Evolutionary conservation across 768 basidiomycete genomes (phyloP).

Genomic region (Phylloporus sp.): DNA sequence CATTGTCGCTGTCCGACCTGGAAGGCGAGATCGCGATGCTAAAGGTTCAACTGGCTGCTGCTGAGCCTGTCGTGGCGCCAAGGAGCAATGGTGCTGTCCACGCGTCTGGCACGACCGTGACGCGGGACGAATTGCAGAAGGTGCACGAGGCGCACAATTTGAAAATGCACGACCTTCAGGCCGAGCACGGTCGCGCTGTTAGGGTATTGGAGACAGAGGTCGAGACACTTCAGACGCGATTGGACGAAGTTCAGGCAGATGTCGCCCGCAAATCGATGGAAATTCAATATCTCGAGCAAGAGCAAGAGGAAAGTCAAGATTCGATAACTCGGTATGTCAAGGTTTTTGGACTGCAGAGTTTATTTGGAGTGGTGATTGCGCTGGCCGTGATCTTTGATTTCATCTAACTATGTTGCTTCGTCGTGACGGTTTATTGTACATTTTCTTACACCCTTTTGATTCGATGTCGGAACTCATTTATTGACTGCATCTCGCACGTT

Average conservation of each 20-base stretch:
- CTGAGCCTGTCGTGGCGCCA: conserved; percentile 43
- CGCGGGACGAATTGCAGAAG: conserved; percentile 71
- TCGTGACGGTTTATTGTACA: conserved; percentile 16
- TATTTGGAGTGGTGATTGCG: conserved; percentile 46
- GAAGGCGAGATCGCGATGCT: conserved; percentile 71
- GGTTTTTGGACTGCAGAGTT: conserved; percentile 55
- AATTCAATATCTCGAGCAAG: conserved; percentile 72
- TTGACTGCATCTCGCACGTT: conserved; percentile 30
- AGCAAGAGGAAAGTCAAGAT: conserved; percentile 72
- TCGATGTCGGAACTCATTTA: conserved; percentile 32
- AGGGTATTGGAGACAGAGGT: conserved; percentile 53
- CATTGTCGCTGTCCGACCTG: conserved; percentile 62
- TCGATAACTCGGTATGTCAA: conserved; percentile 74
- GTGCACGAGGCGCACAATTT: conserved; percentile 82
- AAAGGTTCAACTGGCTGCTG: conserved; percentile 48
- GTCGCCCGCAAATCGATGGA: conserved; percentile 73
- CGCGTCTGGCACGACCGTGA: conserved; percentile 41
- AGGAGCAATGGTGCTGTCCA: conserved; percentile 50
- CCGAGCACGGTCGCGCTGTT: conserved; percentile 56
- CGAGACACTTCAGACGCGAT: conserved; percentile 43
- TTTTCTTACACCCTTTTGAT: conserved; percentile 15
- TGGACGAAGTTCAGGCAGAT: conserved; percentile 54
- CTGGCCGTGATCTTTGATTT: conserved; percentile 54
- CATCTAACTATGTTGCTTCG: conserved; percentile 34
- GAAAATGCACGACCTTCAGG: conserved; percentile 70